Evolutionary conservation across 2,329 filamentous ascomycete species (phyloP).

Genomic region (Claviceps purpurea): DNA sequence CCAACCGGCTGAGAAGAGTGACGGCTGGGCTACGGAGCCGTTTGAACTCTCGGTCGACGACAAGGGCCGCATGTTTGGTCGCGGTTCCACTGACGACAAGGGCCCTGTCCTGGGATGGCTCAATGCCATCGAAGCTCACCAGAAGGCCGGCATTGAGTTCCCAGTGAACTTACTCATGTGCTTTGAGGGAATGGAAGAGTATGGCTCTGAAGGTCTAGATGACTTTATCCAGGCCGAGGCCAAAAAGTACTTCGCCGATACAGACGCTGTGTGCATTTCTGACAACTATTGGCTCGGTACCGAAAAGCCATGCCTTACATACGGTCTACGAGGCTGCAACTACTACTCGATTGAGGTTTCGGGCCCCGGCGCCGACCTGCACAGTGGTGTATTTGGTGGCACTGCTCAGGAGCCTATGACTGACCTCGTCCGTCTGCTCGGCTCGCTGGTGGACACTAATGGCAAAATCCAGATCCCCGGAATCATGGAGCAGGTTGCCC

Average conservation of each 20-base stretch:
- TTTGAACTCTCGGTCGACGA: conserved; percentile 80
- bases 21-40: conserved; percentile 92
- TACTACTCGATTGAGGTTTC: conserved; percentile 91
- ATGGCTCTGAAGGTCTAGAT: conserved; percentile 90
- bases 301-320: conserved; percentile 95
- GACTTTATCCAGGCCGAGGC: conserved; percentile 87
- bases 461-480: conserved; percentile 94
- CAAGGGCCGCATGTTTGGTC: conserved; percentile 90
- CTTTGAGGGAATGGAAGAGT: conserved; percentile 99
- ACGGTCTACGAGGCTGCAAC: conserved; percentile 92
- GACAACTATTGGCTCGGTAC: conserved; percentile 99
- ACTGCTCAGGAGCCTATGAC: conserved; percentile 98
- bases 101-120: conserved; percentile 94
- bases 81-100: conserved; percentile 95
- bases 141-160: conserved; percentile 86
- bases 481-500: conserved; percentile 83
- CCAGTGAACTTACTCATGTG: conserved; percentile 98
- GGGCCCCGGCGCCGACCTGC: conserved; percentile 83
- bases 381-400: conserved; percentile 94
- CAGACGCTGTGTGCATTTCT: conserved; percentile 93
- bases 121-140: conserved; percentile 94
- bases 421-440: conserved; percentile 73
- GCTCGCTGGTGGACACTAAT: conserved; percentile 71
- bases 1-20: conserved; percentile 82
- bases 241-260: conserved; percentile 88